Percentiles rank a stretch among this genome's conserved stretches.
phyloP scores from a whole-genome alignment of 192 early-diverging fungal species.

The Entomortierella parvispora region DNA sequence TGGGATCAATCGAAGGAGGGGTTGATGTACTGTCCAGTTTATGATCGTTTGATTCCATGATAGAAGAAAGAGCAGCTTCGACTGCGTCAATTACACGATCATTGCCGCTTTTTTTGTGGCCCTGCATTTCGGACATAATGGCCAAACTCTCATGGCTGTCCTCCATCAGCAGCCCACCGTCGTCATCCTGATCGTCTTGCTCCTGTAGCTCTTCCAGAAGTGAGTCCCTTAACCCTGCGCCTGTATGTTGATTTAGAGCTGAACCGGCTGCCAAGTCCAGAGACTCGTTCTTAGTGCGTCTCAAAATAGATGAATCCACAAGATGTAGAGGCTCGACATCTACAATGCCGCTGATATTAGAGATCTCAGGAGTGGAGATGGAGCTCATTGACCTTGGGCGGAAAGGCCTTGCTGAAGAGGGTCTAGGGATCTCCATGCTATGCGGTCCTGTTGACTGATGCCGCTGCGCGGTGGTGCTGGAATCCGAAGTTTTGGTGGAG shows the following conservation, averaged over 20 bases:
- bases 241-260: background rate
- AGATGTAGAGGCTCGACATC: too few species aligned
- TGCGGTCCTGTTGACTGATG: conserved; percentile 5
- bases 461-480: conserved; percentile 11
- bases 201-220: conserved; percentile 24
- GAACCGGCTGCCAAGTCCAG: conserved; percentile 10
- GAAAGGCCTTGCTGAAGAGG: background rate
- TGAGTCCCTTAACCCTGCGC: conserved; percentile 14
- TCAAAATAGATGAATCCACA: background rate
- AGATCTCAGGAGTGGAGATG: conserved; percentile 14
- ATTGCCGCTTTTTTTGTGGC: conserved; percentile 9
- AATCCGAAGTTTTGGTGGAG: conserved; percentile 9
- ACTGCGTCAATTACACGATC: conserved; percentile 52
- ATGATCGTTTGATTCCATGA: conserved; percentile 51
- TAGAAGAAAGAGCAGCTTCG: conserved; percentile 64
- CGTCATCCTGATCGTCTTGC: conserved; percentile 28
- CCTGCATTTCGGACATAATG: conserved; percentile 15
- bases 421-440: conserved; percentile 13
- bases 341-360: too few species aligned
- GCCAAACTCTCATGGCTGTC: too few species aligned
- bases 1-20: background rate
- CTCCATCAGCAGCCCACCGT: conserved; percentile 1
- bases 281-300: conserved; percentile 5
- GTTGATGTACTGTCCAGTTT: conserved; percentile 2
- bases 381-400: conserved; percentile 37